These are phyloP conservation scores for Calonectria ilicicola DNA, from an alignment of 2,329 filamentous ascomycete species.

Conservation along the genomic window DNA sequence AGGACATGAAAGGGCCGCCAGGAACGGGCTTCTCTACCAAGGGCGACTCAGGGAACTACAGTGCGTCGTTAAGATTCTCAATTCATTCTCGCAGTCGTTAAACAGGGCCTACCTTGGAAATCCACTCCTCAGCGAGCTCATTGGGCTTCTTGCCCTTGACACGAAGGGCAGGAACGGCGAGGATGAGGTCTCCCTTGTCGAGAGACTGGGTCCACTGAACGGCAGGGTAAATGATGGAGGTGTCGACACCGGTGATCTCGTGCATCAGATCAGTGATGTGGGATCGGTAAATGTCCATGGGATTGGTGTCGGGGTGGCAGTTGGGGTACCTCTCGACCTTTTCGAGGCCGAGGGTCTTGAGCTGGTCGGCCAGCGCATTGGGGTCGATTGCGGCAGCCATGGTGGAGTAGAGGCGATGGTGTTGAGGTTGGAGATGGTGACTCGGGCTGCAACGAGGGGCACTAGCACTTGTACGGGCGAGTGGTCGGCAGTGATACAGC, in stretches of 20 bases:
- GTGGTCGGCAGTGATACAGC: background rate
- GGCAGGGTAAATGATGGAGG: slow-evolving; percentile 77
- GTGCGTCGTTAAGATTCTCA: slow-evolving; percentile 18
- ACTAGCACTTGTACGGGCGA: background rate
- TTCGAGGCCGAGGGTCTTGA: slow-evolving; percentile 37
- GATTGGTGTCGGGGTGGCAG: slow-evolving; percentile 77
- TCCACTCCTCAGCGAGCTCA: slow-evolving; percentile 72
- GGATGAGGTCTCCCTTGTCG: slow-evolving; percentile 85
- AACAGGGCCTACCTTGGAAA: slow-evolving; percentile 61
- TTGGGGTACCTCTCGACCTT: slow-evolving; percentile 57
- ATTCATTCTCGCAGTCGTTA: background rate
- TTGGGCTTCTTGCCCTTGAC: slow-evolving; percentile 78
- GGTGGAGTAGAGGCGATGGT: slow-evolving; percentile 27
- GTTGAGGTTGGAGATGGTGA: background rate
- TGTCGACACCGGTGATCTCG: slow-evolving; percentile 77
- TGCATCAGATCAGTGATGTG: slow-evolving; percentile 79
- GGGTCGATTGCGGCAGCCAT: slow-evolving; percentile 33
- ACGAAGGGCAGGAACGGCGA: slow-evolving; percentile 84
- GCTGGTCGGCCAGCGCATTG: slow-evolving; percentile 42
- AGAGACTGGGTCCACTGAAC: slow-evolving; percentile 83
- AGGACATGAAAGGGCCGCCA: slow-evolving; percentile 79
- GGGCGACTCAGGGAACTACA: slow-evolving; percentile 78
- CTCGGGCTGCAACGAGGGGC: slow-evolving; percentile 9
- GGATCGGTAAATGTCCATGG: slow-evolving; percentile 82
- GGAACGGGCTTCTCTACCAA: slow-evolving; percentile 77